Base-by-base conservation (phyloP, 2,329 filamentous ascomycete genomes). In the Trichoderma arundinaceum region DNA sequence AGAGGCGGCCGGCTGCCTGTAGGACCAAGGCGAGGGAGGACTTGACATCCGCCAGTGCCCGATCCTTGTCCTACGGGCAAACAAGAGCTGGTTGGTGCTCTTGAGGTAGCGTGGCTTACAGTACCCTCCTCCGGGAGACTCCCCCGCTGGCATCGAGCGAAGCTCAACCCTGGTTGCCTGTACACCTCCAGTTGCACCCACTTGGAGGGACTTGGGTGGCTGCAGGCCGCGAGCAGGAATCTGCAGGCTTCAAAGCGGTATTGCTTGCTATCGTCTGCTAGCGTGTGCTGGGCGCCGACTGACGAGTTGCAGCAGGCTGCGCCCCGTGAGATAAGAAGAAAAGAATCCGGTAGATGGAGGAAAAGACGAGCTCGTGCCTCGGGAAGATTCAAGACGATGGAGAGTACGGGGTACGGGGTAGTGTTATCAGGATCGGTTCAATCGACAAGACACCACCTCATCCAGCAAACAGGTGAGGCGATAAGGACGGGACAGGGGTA, bases 31-130 rank as follows among this genome's bases (percentile, higher is more conserved):
- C 38, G 22, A 43, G 12, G 10, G 53, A 35, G 28, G 39, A 48
- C 44, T 7, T 57, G 54, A 46, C 54, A 43, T 22, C n/a, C 48
- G 59, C 48, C 57, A 35, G 48, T n/a, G 48, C 48, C 59, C 49
- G 49, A 52, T 46, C 59, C 59, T 53, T 53, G 59, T 53, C 48
- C 59, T 12, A 53, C 59, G 28, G 48, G 48, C 59, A 61, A 61
- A 61, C 64, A 66, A 61, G 49, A 56, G 54, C 64, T 66, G 64
- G 64, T 59, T 66, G 64, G 64, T 66, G 64, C 64, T 56, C 38
- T 19, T 17, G 13, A 33, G 56, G 51, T 51, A 66, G 58, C 59
- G 64, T 57, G 58, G 59, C 64, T 66, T 49, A 66, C 64, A 15
- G 61, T 15, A 33, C 38, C 52, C 13, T 39, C 38, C 51, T 59